Evolutionary conservation across 768 basidiomycete genomes (phyloP), one percentile per base, ranked within the genome.

Genomic region (Tephrocybe sp.): DNA sequence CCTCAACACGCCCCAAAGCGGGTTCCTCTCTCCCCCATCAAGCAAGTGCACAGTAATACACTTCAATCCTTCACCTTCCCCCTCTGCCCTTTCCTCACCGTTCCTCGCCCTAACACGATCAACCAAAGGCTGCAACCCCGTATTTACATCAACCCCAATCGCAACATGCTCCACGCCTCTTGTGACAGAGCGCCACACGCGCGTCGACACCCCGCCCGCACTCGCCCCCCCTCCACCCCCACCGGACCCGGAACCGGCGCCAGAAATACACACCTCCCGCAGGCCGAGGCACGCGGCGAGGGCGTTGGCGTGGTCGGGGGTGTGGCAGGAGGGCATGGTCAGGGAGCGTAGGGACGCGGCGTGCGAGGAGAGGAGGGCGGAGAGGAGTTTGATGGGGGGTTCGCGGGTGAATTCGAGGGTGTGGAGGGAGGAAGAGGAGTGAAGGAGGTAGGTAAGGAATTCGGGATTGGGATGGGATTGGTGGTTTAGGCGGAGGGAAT

Each of bases 361-460:
- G 60, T 86, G 80, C 9, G 73, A 67, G 39, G 68, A 64, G 22
- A 82, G 67, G 43, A 89, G 61, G 60, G 76, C 74, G 45, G 84
- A 78, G 40, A 89, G 69, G 40, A 84, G 57, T 12, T 78, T 74
- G 7, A 65, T 50, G 35, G 78, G 73, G 1, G 86, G 84, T 52
- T 87, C 80, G 49, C 84, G 74, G 43, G 79, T 79, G 47, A 88
- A 69, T 47, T 84, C 79, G 47, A 89, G 69, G 25, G 69, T 64
- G 47, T 71, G 72, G 38, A 87, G 71, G n/a, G 72, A 71, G 19
- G 65, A 55, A 27, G 85, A 84, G 49, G 78, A 73, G 58, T 80
- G 76, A 21, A 88, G 80, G 48, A 90, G 79, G 87, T 87, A 88
- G 30, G 76, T 70, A 57, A 86, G 67, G 64, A 88, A 83, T 28